These are phyloP conservation scores for Boletus eberwhitei DNA, from an alignment of 768 basidiomycete species.

Conservation along the genomic window DNA sequence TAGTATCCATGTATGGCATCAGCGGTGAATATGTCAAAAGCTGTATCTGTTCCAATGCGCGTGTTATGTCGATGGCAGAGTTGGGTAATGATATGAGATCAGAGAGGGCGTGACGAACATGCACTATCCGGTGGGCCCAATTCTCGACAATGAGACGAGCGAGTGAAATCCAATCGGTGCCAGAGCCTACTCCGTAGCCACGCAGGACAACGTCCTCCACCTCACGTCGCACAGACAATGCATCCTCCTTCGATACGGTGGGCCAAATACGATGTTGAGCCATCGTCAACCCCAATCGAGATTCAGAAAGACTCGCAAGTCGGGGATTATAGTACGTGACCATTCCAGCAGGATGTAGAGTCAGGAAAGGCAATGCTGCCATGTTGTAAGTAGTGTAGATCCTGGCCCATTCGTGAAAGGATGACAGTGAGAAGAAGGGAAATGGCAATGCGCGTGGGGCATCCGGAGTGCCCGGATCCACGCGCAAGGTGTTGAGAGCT, in stretches of 20 bases:
- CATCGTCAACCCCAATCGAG: neutral
- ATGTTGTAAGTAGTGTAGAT: neutral
- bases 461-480: conserved; percentile 3
- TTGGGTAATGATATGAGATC: neutral
- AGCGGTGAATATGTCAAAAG: conserved; percentile 1
- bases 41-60: neutral
- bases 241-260: conserved; percentile 1
- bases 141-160: conserved; percentile 2
- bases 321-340: conserved; percentile 3
- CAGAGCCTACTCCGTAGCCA: neutral
- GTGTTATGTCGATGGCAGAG: neutral
- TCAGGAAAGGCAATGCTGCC: neutral
- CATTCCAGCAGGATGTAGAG: conserved; percentile 3
- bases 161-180: conserved; percentile 1
- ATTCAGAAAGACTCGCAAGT: neutral
- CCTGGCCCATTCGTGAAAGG: conserved; percentile 5
- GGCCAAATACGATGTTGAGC: conserved; percentile 5
- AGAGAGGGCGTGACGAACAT: neutral
- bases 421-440: conserved; percentile 3
- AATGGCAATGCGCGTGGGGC: neutral
- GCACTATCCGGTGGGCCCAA: conserved; percentile 1
- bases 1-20: conserved; percentile 6
- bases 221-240: conserved; percentile 1
- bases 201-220: conserved; percentile 1
- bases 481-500: neutral